Evolutionary conservation across 495 filamentous ascomycete species (phyloP).

Genomic region (Haplographium delicatum): DNA sequence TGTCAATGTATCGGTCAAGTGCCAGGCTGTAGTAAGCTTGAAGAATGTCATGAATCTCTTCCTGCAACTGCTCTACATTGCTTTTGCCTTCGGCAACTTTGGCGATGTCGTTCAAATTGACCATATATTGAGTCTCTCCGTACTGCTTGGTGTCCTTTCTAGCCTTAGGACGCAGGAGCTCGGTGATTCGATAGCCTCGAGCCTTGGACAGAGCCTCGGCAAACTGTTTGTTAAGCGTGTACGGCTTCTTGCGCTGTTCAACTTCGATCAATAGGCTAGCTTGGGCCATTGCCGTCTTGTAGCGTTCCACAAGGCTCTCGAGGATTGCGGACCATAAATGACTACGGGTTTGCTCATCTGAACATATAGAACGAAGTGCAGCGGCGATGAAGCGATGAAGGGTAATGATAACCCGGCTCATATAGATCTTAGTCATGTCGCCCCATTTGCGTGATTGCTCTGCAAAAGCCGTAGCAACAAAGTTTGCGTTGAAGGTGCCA

Average conservation of each 20-base stretch:
- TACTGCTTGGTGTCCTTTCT: constrained; percentile 13
- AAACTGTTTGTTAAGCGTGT: constrained; percentile 18
- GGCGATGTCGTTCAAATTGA: constrained; percentile 17
- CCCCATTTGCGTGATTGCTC: constrained; percentile 25
- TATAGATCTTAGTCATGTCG: constrained; percentile 14
- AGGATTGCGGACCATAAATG: constrained; percentile 13
- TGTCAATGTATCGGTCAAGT: constrained; percentile 14
- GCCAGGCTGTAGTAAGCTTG: constrained; percentile 20
- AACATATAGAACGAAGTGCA: constrained; percentile 13
- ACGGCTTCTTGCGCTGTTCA: constrained; percentile 15
- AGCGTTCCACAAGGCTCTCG: constrained; percentile 18
- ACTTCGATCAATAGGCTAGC: constrained; percentile 19
- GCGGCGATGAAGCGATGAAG: constrained; percentile 22
- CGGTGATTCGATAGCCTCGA: constrained; percentile 7
- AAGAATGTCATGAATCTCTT: constrained; percentile 23
- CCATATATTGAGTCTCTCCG: constrained; percentile 13
- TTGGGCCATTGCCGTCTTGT: constrained; percentile 18
- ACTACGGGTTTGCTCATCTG: constrained; percentile 11
- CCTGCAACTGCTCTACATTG: constrained; percentile 18
- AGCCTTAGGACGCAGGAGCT: constrained; percentile 16
- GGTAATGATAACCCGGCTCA: constrained; percentile 17
- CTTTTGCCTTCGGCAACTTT: constrained; percentile 17
- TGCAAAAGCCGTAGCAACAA: constrained; percentile 18
- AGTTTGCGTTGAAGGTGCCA: constrained; percentile 19
- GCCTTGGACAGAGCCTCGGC: constrained; percentile 7